Evolutionary conservation across 139 green algal species (phyloP), one percentile per base, ranked within the genome.

Genomic region (Medakamo hakoo): DNA sequence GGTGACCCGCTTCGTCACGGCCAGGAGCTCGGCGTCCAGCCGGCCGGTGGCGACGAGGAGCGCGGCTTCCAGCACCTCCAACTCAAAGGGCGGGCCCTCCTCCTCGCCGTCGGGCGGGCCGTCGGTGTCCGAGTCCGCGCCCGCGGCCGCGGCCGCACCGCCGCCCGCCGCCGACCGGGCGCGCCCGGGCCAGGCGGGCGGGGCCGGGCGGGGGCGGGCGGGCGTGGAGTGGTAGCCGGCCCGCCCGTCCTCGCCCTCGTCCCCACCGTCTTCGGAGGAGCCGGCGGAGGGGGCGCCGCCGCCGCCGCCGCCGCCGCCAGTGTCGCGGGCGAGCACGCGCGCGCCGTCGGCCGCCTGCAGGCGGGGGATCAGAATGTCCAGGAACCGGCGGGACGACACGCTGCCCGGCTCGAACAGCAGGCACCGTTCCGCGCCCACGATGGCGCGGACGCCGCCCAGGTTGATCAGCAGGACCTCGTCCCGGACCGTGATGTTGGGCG

Each of bases 401-500:
- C 55, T 76, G 60, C 57, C 58, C 3, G 88, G 87, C 70, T 95
- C 88, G 73, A 97, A 93, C 26, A 97, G 70, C 57, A 95, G 67
- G 52, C 85, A 84, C 68, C 85, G 86, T 30, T 95, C 78, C 2
- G 80, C 77, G 0, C 76, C 80, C 26, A 95, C 78, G 63, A 97
- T 86, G 2, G 81, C 63, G 24, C 80, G 65, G 30, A 76, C 59
- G 30, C 66, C 61, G 0, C 86, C 84, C 29, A 97, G 70, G 74
- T 91, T 94, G 58, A 95, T 71, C 57, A 97, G 76, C 56, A 97
- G 68, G 22, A 80, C 84, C 31, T 88, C 79, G 40, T 95, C 90
- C 67, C 91, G 91, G 62, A 92, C 80, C 20, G 78, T 85, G 59
- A 95, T 86, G 63, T 72, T 81, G 27, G 84, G 84, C 0, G 82